Evolutionary conservation across 768 basidiomycete species (phyloP), one percentile per base, ranked within the genome.

Genomic region (Collybia nuda): DNA sequence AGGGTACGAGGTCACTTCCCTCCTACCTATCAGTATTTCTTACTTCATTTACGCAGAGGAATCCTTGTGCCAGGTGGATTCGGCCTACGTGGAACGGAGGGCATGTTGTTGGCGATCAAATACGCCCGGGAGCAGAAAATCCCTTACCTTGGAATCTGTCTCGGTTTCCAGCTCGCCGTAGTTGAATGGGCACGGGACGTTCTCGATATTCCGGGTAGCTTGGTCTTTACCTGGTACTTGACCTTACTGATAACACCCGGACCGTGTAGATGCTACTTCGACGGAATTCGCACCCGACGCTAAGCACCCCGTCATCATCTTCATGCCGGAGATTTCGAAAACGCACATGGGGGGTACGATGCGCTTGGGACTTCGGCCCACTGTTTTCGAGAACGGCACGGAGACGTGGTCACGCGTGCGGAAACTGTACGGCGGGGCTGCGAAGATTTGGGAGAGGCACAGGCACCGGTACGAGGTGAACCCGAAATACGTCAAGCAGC

Each of bases 261-360:
- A 39, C 18, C 9, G 45, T 40, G 14, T 63, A 90, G 93, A 83
- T 49, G 93, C 96, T 5, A 88, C 85, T 41, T 98, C 96, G 2
- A 71, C 82, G 24, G 96, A 99, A 68, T 90, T 98, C 58, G 69
- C 78, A 36, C 62, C 80, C 2, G 67, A 81, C 1, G 73, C 85
- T 1, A 66, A 72, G n/a, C 73, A 87, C 56, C 90, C 88, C 0
- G 77, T 94, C 49, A 77, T 98, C 68, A 79, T 98, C 58, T 98
- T 95, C 80, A 99, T 99, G 97, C 97, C 97, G 15, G 97, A 99
- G 67, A 91, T 99, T 59, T 97, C 93, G 9, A 89, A 88, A 65
- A 98, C 95, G 11, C 94, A 98, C 56, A 93, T 98, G 84, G 97
- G 97, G 45, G 97, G 97, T 18, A 99, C 96, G n/a, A 99, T 99